Percentiles rank a stretch among this genome's conserved stretches.
These are phyloP conservation scores for Chrysosporium keratinophilum DNA, from an alignment of 2,329 filamentous ascomycete species.

Conservation along the genomic window DNA sequence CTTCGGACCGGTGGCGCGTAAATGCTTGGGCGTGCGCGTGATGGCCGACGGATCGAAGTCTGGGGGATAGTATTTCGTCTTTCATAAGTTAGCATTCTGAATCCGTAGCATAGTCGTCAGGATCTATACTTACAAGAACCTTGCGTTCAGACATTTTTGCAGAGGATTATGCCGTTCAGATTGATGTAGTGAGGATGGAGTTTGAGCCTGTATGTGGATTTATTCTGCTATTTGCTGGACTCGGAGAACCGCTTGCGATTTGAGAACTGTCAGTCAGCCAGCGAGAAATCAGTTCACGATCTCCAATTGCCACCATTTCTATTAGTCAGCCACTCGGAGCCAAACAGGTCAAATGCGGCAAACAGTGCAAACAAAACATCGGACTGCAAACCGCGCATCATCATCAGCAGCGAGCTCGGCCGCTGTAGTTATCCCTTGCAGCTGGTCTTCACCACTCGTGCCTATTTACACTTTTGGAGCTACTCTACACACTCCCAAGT, in stretches of 20 bases:
- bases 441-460: no score
- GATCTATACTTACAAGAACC: slow-evolving; percentile 43
- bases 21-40: slow-evolving; percentile 51
- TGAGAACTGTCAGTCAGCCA: not conserved
- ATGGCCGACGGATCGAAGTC: slow-evolving; percentile 88
- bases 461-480: no score
- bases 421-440: no score
- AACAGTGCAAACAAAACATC: slow-evolving; percentile 4
- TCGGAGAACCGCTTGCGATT: no score
- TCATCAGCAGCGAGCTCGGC: not conserved
- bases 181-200: not conserved
- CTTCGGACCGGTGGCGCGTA: slow-evolving; percentile 57
- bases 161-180: not conserved
- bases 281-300: no score
- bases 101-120: not conserved
- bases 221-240: no score
- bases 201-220: no score
- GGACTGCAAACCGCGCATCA: not conserved
- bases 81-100: slow-evolving; percentile 1
- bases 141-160: slow-evolving; percentile 71
- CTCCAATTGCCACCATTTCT: no score
- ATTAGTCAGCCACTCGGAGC: not conserved
- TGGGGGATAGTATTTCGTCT: slow-evolving; percentile 47
- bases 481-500: no score
- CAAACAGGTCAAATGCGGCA: not conserved